Percentiles rank a stretch among this genome's conserved stretches.
These are phyloP conservation scores for Mycena latifolia DNA, from an alignment of 768 basidiomycete genomes.

Conservation along the genomic window DNA sequence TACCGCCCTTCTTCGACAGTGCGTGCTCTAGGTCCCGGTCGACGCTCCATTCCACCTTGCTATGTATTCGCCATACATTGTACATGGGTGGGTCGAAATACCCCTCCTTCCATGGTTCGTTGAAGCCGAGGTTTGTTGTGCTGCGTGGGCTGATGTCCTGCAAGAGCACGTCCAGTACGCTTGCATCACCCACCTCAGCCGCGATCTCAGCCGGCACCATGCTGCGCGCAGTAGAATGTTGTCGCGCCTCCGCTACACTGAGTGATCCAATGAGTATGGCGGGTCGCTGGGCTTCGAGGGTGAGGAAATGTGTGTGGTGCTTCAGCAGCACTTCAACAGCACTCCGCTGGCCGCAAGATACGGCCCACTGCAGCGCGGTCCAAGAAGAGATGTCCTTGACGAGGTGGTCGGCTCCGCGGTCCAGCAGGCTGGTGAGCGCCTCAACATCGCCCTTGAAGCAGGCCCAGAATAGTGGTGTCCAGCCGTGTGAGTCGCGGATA, in stretches of 20 bases:
- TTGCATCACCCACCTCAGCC: neutral
- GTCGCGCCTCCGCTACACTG: neutral
- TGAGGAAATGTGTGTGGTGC: conserved; percentile 22
- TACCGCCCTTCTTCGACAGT: neutral
- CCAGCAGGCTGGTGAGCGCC: conserved; percentile 18
- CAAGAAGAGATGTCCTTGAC: conserved; percentile 28
- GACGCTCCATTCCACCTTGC: neutral
- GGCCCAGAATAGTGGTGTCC: conserved; percentile 33
- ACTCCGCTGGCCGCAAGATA: conserved; percentile 15
- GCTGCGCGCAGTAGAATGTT: neutral
- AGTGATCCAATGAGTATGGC: neutral
- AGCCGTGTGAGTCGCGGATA: conserved; percentile 21
- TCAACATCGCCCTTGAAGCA: conserved; percentile 25
- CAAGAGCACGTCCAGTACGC: neutral
- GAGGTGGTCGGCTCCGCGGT: conserved; percentile 27
- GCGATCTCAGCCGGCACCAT: neutral
- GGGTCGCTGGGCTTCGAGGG: neutral
- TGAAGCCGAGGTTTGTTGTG: neutral
- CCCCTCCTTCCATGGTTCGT: neutral
- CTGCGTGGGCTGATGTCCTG: neutral
- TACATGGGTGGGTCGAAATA: neutral
- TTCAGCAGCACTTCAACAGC: conserved; percentile 17
- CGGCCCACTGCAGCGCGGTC: conserved; percentile 32
- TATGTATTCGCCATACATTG: neutral
- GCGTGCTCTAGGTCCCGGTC: too few species aligned